phyloP scores from a whole-genome alignment of 345 rosid genomes.

The Lepidium didymum region DNA sequence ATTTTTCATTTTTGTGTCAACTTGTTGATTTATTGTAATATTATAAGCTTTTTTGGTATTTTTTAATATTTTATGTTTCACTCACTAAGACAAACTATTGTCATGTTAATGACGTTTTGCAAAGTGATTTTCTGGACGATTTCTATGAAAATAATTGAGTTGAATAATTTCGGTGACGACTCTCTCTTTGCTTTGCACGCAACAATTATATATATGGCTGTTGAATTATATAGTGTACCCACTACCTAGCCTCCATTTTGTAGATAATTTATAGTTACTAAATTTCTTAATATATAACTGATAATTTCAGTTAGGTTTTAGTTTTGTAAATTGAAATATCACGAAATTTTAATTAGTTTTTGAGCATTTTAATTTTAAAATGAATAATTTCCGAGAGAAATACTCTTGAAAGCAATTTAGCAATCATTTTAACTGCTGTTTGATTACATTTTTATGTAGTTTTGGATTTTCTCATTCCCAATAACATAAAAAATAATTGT shows the following conservation, averaged over 20 bases:
- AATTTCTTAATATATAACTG: background rate
- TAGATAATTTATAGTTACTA: background rate
- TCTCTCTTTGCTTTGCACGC: background rate
- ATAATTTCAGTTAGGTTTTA: background rate
- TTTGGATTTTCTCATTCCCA: no score
- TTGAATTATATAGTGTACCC: constrained; percentile 1
- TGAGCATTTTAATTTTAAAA: background rate
- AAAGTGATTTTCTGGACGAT: constrained; percentile 5
- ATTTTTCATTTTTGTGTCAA: background rate
- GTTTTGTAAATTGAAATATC: background rate
- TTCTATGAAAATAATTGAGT: constrained; percentile 21
- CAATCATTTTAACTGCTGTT: no score
- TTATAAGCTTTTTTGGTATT: background rate
- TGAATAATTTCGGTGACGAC: background rate
- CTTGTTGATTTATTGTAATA: background rate
- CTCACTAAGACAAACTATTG: background rate
- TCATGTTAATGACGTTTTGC: background rate
- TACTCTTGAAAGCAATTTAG: no score
- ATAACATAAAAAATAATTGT: no score
- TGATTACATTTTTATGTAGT: no score
- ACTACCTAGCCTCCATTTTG: background rate
- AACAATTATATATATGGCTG: background rate
- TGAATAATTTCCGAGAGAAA: background rate
- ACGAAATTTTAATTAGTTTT: background rate
- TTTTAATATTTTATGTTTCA: background rate